Evolutionary conservation across 169 alveolate genomes (phyloP), one percentile per base, ranked within the genome.

Genomic region (Cytauxzoon felis): DNA sequence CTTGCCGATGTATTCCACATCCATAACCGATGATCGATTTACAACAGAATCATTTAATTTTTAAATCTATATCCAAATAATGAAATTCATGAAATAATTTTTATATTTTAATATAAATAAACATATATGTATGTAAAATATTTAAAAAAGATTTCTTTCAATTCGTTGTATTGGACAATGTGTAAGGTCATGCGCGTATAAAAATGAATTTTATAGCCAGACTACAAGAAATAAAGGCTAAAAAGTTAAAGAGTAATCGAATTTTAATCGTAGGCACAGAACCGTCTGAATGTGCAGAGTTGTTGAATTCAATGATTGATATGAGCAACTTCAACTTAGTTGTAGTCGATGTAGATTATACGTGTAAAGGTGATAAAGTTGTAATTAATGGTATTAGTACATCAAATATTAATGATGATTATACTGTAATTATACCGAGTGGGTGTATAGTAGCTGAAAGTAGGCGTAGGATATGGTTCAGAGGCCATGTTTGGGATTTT

Each of bases 381-480:
- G 5, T 21, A 5, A 18, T 58, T 4, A 23, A 50, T 5, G 8
- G 24, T 3, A 5, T 47, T 23, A 7, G 49, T 5, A 19, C 27
- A 11, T 6, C 13, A n/a, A 36, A 40, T 1, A 16, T 18, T 18
- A 58, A 21, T 4, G 72, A 26, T 30, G 48, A 47, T 1, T 29
- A 48, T 21, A 5, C 32, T 18, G 51, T 48, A 32, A 48, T 32
- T 19, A 56, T 68, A 6, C 80, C 80, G 9, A 42, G 56, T 7
- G 71, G 59, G 18, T 68, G 80, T 36, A 26, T 68, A 16, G 38
- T 68, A 21, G 72, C 61, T 32, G 80, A 68, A 33, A 68, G 51
- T 4, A 59, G 72, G 26, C 42, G 80, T 11, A 50, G 80, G 4
- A 68, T 57, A 60, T 43, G 58, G 58, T 68, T 57, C 38, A 48